Base-by-base conservation (phyloP, 1,139 yeast species). In the Scheffersomyces segobiensis region DNA sequence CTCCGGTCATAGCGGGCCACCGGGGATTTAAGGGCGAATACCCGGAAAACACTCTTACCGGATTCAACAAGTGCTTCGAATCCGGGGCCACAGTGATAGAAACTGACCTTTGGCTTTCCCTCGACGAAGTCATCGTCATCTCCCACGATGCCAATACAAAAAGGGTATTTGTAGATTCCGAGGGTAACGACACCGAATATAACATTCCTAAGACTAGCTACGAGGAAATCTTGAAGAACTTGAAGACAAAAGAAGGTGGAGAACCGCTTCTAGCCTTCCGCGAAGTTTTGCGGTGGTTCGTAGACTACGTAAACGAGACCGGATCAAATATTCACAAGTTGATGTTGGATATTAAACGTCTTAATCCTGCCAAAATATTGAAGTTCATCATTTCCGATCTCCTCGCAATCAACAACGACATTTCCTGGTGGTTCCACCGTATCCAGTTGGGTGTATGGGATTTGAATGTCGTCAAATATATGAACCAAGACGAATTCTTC, bases 381-480 rank as follows among this genome's bases (percentile, higher is more conserved):
- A 79, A 82, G 53, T 78, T 81, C 63, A 75, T 91, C 12, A 74
- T 88, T 32, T 69, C 80, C 26, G 83, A 79, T 42, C 73, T 92
- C 67, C 62, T 80, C 26, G 69, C 73, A 3, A 83, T 83, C 6
- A 77, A 83, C 50, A 67, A 76, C 22, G 87, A 89, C 68, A 59
- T 85, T 49, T 67, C 72, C 18, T 90, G 81, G 75, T 93, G 98
- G 98, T 80, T 82, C 56, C 76, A 79, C 46, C 82, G 85, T 53
- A 75, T 92, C 53, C 87, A 89, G 57, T 85, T 92, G 69, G 98
- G 98, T 0, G 73, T 93, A 46, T 95, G 98, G 98, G 17, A 84
- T 62, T 70, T 88, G 55, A 84, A 84, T 57, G 89, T 89, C 67
- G 81, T 89, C 62, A 81, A 84, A 62, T 86, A 81, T 61, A 59